Evolutionary conservation across 2,329 filamentous ascomycete species (phyloP).

Genomic region (Penicillium sp.): DNA sequence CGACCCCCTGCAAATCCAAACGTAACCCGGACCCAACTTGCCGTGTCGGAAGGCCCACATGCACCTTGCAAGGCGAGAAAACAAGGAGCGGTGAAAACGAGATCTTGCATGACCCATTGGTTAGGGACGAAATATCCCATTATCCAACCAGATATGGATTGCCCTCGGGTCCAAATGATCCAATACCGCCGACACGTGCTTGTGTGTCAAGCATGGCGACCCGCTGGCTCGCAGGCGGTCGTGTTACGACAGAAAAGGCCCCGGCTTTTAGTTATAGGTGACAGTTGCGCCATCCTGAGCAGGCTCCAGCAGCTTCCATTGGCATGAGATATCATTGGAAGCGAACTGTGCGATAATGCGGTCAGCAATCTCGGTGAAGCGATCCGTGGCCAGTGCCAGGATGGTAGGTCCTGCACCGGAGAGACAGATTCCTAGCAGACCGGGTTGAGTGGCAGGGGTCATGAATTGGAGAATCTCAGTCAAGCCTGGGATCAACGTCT

Average conservation of each 20-base stretch:
- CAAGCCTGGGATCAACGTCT: slow-evolving; percentile 85
- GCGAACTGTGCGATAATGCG: slow-evolving; percentile 74
- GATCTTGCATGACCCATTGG: slow-evolving; percentile 13
- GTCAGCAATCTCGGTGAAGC: slow-evolving; percentile 83
- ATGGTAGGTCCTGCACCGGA: slow-evolving; percentile 96
- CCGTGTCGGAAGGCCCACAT: slow-evolving; percentile 9
- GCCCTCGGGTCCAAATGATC: not conserved
- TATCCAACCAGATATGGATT: not conserved
- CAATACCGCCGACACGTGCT: not conserved
- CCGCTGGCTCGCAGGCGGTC: not conserved
- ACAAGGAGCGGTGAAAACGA: slow-evolving; percentile 19
- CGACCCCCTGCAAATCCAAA: not conserved
- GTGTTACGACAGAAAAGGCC: not conserved
- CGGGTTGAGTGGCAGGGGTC: slow-evolving; percentile 80
- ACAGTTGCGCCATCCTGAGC: slow-evolving; percentile 62
- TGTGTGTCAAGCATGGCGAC: not conserved
- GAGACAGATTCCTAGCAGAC: slow-evolving; percentile 88
- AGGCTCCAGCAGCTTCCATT: slow-evolving; percentile 84
- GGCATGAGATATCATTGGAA: slow-evolving; percentile 64
- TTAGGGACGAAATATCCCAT: not conserved
- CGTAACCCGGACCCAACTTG: not conserved
- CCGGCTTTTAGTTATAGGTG: slow-evolving; percentile 14
- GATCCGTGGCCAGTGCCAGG: slow-evolving; percentile 81
- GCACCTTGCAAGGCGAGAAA: slow-evolving; percentile 11
- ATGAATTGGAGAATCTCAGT: slow-evolving; percentile 88